Conservation (phyloP, 208 protist genomes). For the Trypanosoma brucei region DNA sequence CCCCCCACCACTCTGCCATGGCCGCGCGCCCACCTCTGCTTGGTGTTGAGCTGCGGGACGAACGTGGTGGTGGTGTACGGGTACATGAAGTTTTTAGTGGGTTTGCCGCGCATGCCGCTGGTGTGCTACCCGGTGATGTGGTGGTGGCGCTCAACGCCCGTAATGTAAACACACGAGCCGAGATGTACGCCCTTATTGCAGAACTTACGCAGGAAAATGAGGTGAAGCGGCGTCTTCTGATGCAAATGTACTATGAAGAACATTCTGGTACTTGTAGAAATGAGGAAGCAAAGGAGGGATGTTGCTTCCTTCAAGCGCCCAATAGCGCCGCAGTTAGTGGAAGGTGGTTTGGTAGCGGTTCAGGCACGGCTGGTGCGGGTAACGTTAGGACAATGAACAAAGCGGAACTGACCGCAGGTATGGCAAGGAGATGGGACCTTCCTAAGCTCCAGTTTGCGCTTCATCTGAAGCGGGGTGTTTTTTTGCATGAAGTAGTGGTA, state of each 20-base stretch:
- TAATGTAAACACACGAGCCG: conserved; percentile 33
- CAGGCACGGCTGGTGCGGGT: background rate
- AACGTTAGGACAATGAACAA: background rate
- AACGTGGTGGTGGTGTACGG: conserved; percentile 28
- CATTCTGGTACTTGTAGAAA: background rate
- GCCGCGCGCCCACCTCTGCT: conserved; percentile 46
- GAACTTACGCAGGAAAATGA: conserved; percentile 44
- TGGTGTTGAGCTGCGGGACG: conserved; percentile 57
- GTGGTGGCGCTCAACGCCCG: conserved; percentile 44
- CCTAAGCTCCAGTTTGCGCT: conserved; percentile 15
- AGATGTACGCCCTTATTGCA: conserved; percentile 48
- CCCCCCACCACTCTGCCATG: conserved; percentile 45
- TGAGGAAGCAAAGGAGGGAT: background rate
- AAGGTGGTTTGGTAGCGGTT: too few relatives aligned
- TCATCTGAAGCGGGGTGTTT: conserved; percentile 19
- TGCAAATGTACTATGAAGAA: conserved; percentile 24
- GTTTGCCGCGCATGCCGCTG: conserved; percentile 39
- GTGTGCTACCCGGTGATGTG: conserved; percentile 43
- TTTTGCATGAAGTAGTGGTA: conserved; percentile 8
- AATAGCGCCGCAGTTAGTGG: background rate
- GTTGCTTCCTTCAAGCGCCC: background rate
- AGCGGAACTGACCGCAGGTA: background rate
- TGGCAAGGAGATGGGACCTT: conserved; percentile 3
- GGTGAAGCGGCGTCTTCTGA: conserved; percentile 32
- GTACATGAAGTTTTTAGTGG: conserved; percentile 44